Evolutionary conservation across 2,329 filamentous ascomycete species (phyloP).

Genomic region (Penicillium sp.): DNA sequence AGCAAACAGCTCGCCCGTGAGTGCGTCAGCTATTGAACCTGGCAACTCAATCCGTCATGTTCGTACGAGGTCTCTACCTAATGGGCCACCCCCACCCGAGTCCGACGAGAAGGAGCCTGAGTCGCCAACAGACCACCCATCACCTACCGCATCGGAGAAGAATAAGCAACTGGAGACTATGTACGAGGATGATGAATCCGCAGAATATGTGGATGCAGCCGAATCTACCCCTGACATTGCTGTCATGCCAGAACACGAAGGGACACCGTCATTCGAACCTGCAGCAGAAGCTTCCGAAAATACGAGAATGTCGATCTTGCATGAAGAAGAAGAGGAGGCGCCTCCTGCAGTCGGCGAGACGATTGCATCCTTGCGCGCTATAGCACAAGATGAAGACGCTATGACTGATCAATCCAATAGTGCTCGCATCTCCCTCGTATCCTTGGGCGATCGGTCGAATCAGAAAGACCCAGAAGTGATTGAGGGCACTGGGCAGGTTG

Average conservation of each 20-base stretch:
- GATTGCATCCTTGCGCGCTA: slow-evolving; percentile 22
- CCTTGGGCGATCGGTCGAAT: slow-evolving; percentile 22
- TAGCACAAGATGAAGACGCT: slow-evolving; percentile 19
- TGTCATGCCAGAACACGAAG: slow-evolving; percentile 18
- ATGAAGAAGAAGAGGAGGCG: slow-evolving; percentile 24
- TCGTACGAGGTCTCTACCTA: slow-evolving; percentile 54
- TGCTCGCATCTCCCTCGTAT: slow-evolving; percentile 23
- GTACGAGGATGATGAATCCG: slow-evolving; percentile 38
- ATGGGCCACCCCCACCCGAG: slow-evolving; percentile 30
- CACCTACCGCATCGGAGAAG: slow-evolving; percentile 30
- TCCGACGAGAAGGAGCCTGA: slow-evolving; percentile 15
- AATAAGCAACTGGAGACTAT: slow-evolving; percentile 39
- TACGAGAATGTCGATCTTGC: slow-evolving; percentile 22
- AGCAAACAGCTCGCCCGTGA: slow-evolving; percentile 27
- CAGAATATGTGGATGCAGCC: slow-evolving; percentile 24
- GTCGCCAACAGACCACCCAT: slow-evolving; percentile 19
- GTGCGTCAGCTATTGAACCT: slow-evolving; percentile 25
- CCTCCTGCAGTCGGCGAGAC: slow-evolving; percentile 17
- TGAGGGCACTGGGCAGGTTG: slow-evolving; percentile 34
- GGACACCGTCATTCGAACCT: slow-evolving; percentile 7
- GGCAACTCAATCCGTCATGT: slow-evolving; percentile 31
- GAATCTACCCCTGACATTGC: slow-evolving; percentile 22
- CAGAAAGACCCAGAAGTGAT: slow-evolving; percentile 29
- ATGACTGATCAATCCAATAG: slow-evolving; percentile 22
- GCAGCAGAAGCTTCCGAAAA: slow-evolving; percentile 14